Conservation (phyloP, 371 early-diverging fungal genomes). For the Circinella umbellata region DNA sequence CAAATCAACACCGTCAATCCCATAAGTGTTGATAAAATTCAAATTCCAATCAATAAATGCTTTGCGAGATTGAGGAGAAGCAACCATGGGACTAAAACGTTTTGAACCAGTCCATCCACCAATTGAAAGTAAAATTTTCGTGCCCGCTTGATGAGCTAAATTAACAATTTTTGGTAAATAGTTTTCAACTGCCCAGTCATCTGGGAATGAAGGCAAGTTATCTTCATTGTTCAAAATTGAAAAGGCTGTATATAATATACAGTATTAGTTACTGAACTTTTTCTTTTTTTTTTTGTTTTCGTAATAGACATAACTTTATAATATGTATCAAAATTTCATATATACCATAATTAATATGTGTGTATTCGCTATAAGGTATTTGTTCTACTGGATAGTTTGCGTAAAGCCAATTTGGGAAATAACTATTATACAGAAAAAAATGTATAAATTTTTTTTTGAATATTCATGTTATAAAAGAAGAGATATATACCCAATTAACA, state of each 20-base stretch:
- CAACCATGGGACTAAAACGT: conserved; percentile 64
- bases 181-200: conserved; percentile 48
- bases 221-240: conserved; percentile 40
- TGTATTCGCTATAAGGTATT: conserved; percentile 54
- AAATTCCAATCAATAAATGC: conserved; percentile 65
- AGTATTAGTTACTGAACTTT: background rate
- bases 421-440: conserved; percentile 26
- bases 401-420: conserved; percentile 67
- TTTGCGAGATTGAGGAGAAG: conserved; percentile 39
- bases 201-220: conserved; percentile 49
- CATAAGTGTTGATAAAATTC: conserved; percentile 46
- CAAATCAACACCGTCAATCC: conserved; percentile 63
- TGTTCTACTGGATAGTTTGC: conserved; percentile 53
- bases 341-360: conserved; percentile 70
- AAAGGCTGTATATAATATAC: conserved; percentile 31
- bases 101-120: conserved; percentile 85
- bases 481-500: conserved; percentile 38
- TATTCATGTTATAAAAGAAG: background rate
- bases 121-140: conserved; percentile 71
- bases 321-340: too few species aligned
- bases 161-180: conserved; percentile 49
- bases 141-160: conserved; percentile 57
- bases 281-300: background rate
- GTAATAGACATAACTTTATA: too few species aligned
- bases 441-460: too few species aligned